A percentile compares a stretch with the other conserved stretches of the same genome.
phyloP scores from a whole-genome alignment of 2,329 filamentous ascomycete species.

The Aspergillus fischeri region DNA sequence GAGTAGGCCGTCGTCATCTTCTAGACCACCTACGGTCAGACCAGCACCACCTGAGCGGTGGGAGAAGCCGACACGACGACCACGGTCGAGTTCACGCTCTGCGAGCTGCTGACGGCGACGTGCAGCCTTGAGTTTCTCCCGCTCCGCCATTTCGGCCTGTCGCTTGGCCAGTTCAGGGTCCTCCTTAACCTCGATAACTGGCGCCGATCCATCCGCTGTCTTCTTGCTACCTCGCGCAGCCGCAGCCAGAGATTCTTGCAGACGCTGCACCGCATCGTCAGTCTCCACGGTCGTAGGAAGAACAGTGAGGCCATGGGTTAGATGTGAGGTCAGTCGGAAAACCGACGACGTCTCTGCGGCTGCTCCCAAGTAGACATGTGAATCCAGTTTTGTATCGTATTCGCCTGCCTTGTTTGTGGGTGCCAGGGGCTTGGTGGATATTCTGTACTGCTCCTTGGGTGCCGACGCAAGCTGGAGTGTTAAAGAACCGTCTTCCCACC shows the following conservation, averaged over 20 bases:
- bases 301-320: conserved; percentile 57
- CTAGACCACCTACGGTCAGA: conserved; percentile 53
- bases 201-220: conserved; percentile 49
- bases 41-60: conserved; percentile 46
- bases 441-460: conserved; percentile 57
- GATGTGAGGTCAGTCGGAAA: conserved; percentile 59
- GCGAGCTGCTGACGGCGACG: conserved; percentile 54
- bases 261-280: conserved; percentile 57
- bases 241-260: conserved; percentile 59
- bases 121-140: conserved; percentile 52
- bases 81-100: conserved; percentile 53
- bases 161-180: conserved; percentile 60
- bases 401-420: conserved; percentile 50
- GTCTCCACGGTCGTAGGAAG: conserved; percentile 53
- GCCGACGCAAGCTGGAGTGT: conserved; percentile 63
- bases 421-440: conserved; percentile 55
- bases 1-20: conserved; percentile 52
- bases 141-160: conserved; percentile 57
- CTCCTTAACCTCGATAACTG: conserved; percentile 55
- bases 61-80: conserved; percentile 45
- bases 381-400: conserved; percentile 54
- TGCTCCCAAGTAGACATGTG: conserved; percentile 61
- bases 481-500: conserved; percentile 64
- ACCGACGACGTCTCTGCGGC: conserved; percentile 55
- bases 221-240: conserved; percentile 51